Conservation (phyloP, 352 stramenopile species). For the Phytophthora fragariaefolia region DNA sequence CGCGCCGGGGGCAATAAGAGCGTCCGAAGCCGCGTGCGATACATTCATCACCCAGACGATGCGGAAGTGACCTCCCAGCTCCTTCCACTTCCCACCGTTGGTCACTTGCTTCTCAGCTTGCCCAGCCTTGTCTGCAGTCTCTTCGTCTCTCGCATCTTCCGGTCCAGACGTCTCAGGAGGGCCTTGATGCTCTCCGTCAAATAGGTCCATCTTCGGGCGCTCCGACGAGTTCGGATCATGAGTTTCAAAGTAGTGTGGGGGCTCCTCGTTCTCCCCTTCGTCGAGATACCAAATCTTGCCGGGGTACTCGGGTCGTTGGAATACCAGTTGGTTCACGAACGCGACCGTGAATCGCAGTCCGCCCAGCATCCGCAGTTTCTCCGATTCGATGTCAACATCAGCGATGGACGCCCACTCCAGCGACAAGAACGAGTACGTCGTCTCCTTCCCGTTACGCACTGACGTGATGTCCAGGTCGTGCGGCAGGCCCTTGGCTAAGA, state of each 20-base stretch:
- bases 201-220: conserved; percentile 53
- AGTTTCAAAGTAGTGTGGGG: conserved; percentile 46
- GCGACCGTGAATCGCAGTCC: conserved; percentile 69
- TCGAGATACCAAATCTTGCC: conserved; percentile 73
- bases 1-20: conserved; percentile 52
- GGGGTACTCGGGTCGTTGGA: conserved; percentile 56
- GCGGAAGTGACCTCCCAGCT: conserved; percentile 57
- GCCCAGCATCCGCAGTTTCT: conserved; percentile 73
- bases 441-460: conserved; percentile 61
- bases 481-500: conserved; percentile 68
- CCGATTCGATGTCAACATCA: conserved; percentile 82
- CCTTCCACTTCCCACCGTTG: conserved; percentile 45
- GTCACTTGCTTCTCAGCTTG: conserved; percentile 4
- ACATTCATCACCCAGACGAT: conserved; percentile 77
- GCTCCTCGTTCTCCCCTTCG: conserved; percentile 35
- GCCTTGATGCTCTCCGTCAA: conserved; percentile 41
- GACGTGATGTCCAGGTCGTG: conserved; percentile 77
- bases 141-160: background rate
- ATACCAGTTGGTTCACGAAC: conserved; percentile 64
- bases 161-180: conserved; percentile 8
- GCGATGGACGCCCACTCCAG: conserved; percentile 86
- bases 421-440: conserved; percentile 82
- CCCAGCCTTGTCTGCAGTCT: conserved; percentile 5
- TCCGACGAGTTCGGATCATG: conserved; percentile 39
- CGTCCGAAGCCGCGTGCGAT: conserved; percentile 58